Conservation (phyloP, 2,329 filamentous ascomycete genomes). For the Diaporthe amygdali region DNA sequence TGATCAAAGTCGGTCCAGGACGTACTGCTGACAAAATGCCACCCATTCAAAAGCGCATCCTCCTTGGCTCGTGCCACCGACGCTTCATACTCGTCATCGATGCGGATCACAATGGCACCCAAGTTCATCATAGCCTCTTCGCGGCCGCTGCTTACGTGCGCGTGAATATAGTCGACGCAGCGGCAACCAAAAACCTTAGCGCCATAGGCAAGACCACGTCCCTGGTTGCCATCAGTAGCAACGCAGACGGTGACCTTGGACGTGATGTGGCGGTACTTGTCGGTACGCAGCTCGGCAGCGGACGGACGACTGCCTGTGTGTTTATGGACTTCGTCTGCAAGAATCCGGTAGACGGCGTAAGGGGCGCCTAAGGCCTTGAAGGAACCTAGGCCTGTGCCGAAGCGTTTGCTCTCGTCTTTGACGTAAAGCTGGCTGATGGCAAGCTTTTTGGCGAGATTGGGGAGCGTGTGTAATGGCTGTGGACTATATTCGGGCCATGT, state of each 20-base stretch:
- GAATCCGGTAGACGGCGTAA: not conserved
- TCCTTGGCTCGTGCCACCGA: not conserved
- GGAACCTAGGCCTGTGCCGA: not conserved
- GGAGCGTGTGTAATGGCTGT: no score
- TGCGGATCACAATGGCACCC: not conserved
- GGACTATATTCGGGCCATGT: not conserved
- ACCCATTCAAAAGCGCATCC: not conserved
- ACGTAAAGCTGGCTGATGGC: no score
- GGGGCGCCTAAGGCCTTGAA: not conserved
- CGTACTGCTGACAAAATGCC: not conserved
- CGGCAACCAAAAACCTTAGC: not conserved
- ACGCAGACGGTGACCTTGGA: not conserved
- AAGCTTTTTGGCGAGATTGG: no score
- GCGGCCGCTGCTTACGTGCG: not conserved
- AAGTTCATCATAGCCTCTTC: not conserved
- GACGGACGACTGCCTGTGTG: not conserved
- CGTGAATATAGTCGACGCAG: not conserved
- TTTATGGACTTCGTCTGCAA: not conserved
- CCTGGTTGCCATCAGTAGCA: not conserved
- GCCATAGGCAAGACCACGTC: not conserved
- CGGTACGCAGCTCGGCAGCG: not conserved
- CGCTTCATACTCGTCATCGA: not conserved
- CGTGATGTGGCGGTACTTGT: not conserved
- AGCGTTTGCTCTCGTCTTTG: not conserved
- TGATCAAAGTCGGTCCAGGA: not conserved